Evolutionary conservation across 164 flowering plant genomes (phyloP), one percentile per base, ranked within the genome.

Genomic region (Sedum album): DNA sequence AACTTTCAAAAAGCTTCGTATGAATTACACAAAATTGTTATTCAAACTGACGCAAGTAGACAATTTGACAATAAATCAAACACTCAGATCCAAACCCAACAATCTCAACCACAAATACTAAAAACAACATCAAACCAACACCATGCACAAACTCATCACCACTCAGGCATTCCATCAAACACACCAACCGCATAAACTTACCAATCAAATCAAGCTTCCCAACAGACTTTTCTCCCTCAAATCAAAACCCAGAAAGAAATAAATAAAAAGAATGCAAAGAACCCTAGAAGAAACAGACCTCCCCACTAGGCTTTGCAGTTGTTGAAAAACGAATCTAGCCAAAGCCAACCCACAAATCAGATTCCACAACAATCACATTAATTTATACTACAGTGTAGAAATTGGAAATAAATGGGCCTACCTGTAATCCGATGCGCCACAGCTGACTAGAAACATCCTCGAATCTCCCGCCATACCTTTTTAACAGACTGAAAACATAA

Each of bases 341-440:
- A 57, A n/a, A n/a, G n/a, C 62, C 33, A 20, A 57, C 62, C n/a
- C 28, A 11, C 62, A 64, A 26, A 26, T 30, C 33, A 57, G 61
- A 63, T 63, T 33, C 66, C 42, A 63, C 66, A 8, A 6, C 44
- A 64, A 35, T 35, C 25, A 18, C 26, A 39, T 5, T 23, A 38
- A 38, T 26, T 25, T 60, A 68, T 36, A 26, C 9, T 17, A 20
- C 55, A 31, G 31, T 9, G 21, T 6, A 28, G 28, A 36, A 21
- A 65, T 36, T 42, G 67, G 69, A 69, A n/a, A 15, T 23, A 66
- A 21, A 33, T 66, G 62, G 65, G 25, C 66, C 53, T 74, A 72
- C 80, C 42, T 39, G 15, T 44, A 13, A 44, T 46, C 72, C 75
- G 73, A 77, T 78, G 68, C 80, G 81, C 79, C 80, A 72, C 80